These are phyloP conservation scores for Penicillium capsulatum DNA, from an alignment of 2,329 filamentous ascomycete species.

Conservation along the genomic window DNA sequence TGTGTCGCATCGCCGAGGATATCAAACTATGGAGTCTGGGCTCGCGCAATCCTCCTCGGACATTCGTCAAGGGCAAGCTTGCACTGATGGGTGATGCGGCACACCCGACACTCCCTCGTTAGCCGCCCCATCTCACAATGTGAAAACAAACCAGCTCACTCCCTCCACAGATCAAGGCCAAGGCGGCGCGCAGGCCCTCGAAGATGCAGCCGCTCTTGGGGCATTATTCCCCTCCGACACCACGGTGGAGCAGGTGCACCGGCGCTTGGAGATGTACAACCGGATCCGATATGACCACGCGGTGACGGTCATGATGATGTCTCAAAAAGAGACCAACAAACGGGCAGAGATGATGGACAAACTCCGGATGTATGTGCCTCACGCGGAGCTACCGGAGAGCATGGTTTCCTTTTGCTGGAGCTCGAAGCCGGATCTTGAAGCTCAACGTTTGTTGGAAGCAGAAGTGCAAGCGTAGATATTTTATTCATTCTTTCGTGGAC, in stretches of 20 bases:
- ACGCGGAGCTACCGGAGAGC: conserved; percentile 4
- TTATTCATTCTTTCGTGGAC: too few relatives aligned
- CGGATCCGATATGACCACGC: conserved; percentile 14
- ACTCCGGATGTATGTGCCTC: conserved; percentile 12
- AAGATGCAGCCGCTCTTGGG: conserved; percentile 36
- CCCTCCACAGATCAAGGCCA: conserved; percentile 36
- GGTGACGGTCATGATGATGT: conserved; percentile 23
- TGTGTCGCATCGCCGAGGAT: conserved; percentile 16
- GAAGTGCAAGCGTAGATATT: too few relatives aligned
- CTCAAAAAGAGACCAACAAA: conserved; percentile 10
- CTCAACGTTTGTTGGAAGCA: too few relatives aligned
- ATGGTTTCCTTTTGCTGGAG: too few relatives aligned
- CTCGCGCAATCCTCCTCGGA: conserved; percentile 9
- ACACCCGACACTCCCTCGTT: conserved; percentile 17
- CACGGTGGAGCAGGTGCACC: conserved; percentile 4
- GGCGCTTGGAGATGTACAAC: conserved; percentile 19
- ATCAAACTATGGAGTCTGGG: conserved; percentile 20
- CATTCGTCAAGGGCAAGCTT: conserved; percentile 16
- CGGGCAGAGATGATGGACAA: conserved; percentile 13
- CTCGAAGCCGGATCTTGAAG: too few relatives aligned
- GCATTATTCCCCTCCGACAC: conserved; percentile 18
- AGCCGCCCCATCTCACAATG: too few relatives aligned
- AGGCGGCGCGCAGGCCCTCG: conserved; percentile 36
- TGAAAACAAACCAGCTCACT: too few relatives aligned
- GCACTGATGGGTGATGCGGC: conserved; percentile 22